These are phyloP conservation scores for Orychophragmus violaceus DNA, from an alignment of 345 rosid species.

Conservation along the genomic window DNA sequence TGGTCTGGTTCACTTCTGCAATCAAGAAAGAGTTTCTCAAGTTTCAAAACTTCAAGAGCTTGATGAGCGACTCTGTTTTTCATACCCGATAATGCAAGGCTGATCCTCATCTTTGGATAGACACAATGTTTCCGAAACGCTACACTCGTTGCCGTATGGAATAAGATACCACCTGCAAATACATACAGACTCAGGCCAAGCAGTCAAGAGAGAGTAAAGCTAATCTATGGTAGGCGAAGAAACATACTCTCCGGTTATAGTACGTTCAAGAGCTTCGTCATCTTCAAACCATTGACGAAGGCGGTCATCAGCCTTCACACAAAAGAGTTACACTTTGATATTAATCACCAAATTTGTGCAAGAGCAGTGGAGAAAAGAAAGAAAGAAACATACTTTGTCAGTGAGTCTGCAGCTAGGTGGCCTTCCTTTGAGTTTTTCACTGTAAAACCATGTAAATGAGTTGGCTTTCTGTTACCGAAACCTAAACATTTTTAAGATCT, in stretches of 20 bases:
- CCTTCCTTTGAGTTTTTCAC: constrained; percentile 85
- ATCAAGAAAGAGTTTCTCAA: background rate
- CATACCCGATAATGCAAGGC: constrained; percentile 61
- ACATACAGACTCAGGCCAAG: background rate
- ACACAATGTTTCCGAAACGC: constrained; percentile 43
- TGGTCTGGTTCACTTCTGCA: constrained; percentile 54
- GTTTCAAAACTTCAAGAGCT: background rate
- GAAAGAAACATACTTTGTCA: constrained; percentile 50
- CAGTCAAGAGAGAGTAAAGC: background rate
- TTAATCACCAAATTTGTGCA: background rate
- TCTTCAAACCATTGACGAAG: constrained; percentile 45
- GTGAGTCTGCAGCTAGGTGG: constrained; percentile 70
- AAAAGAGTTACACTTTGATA: background rate
- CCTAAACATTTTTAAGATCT: background rate
- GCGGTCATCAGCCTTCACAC: constrained; percentile 36
- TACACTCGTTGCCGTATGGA: constrained; percentile 41
- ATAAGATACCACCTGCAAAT: constrained; percentile 63
- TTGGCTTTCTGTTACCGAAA: background rate
- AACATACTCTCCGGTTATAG: constrained; percentile 73
- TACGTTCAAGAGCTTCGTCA: constrained; percentile 72
- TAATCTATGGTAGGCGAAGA: background rate
- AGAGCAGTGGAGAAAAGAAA: background rate
- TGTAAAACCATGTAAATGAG: constrained; percentile 20
- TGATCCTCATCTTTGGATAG: constrained; percentile 53
- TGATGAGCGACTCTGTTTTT: background rate